Base-by-base conservation (phyloP, 2,329 filamentous ascomycete species). In the Stromatinia cepivora region DNA sequence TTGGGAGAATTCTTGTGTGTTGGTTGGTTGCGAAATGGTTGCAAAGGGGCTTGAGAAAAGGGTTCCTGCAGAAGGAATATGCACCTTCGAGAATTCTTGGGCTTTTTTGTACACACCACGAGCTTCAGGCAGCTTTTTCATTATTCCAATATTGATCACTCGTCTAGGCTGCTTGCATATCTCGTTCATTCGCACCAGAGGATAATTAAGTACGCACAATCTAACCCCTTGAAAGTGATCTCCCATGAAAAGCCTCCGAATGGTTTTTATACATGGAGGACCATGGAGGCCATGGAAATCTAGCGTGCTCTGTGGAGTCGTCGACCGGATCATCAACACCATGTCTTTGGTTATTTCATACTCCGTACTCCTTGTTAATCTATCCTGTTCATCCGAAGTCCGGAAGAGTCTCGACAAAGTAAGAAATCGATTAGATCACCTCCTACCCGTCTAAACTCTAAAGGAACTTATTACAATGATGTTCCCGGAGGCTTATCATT, bases 281-380 rank as follows among this genome's bases (percentile, higher is more conserved):
- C 25, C 56, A 66, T 66, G 64, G 42, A 50, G 52, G 25, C 66
- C 66, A 67, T 67, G 56, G 54, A 57, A 50, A 34, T 62, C 34
- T 62, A 61, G 66, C 66, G 66, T 67, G 66, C 46, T 67, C 20
- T 25, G 28, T 59, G 54, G 28, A 61, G 45, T 52, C 42, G 45
- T 59, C 13, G 39, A 28, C 34, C 42, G n/a, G 34, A 25, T 22
- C 45, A 42, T 36, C 25, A 20, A 22, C 34, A 56, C 28, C 48
- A 42, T 63, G 31, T 63, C 59, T 63, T 50, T 22, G 20, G 17
- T 42, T 61, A n/a, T 46, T 46, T 8, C 20, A 50, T 17, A 25
- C 20, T 50, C 45, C 20, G 36, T 17, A 25, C 20, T 50, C 45
- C 59, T 20, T 48, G 59, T 10, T 31, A 20, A 36, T 25, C 34